Percentiles rank a stretch among this genome's conserved stretches.
Evolutionary conservation across 169 alveolate species (phyloP).

Genomic region (Eimeria mitis): DNA sequence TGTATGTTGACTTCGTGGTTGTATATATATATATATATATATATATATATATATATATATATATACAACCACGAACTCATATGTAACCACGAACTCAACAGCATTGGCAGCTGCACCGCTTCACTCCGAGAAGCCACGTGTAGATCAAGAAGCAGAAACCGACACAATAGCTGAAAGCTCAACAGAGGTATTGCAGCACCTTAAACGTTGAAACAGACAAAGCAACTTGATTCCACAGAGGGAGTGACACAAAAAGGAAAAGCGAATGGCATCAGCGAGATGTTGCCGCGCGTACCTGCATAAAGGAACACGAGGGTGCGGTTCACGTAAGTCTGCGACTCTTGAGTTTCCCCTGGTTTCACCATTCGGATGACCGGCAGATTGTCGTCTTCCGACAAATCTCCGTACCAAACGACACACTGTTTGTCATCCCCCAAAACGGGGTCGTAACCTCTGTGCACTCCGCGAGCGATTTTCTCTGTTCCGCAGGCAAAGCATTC

Average conservation of each 20-base stretch:
- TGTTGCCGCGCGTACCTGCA: constrained; percentile 87
- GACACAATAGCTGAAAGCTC: too few species aligned
- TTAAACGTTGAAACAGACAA: neutral
- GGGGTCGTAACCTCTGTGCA: constrained; percentile 92
- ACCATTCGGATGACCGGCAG: constrained; percentile 92
- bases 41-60: too few species aligned
- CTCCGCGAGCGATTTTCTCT: constrained; percentile 92
- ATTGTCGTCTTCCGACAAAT: constrained; percentile 88
- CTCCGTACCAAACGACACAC: constrained; percentile 95
- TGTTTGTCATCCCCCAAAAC: constrained; percentile 93
- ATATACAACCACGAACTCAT: too few species aligned
- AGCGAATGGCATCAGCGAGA: neutral
- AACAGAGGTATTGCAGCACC: too few species aligned
- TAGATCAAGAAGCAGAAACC: neutral
- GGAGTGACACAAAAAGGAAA: neutral
- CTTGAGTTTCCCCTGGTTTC: constrained; percentile 91
- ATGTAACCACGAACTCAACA: neutral
- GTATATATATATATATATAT: neutral
- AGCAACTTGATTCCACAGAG: neutral
- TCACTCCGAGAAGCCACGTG: neutral
- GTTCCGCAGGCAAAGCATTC: constrained; percentile 22
- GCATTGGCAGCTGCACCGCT: neutral
- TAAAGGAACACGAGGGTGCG: constrained; percentile 93
- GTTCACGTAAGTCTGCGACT: constrained; percentile 92
- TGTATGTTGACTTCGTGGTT: neutral